Base-by-base conservation (phyloP, 202 grass and related monocot genomes). In the Zoysia matrella region DNA sequence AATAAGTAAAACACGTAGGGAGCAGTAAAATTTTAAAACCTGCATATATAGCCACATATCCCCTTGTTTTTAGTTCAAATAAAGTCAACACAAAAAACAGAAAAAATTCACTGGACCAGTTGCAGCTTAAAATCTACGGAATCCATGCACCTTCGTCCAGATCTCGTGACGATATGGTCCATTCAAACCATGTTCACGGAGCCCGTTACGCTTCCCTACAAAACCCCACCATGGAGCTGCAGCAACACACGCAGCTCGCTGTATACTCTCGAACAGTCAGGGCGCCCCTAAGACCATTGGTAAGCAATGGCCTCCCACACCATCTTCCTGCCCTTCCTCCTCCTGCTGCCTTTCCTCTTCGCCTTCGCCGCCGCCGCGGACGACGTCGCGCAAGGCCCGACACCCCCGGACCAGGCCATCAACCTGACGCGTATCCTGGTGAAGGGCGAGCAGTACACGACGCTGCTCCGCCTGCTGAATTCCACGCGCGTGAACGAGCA, bases 381-480 rank as follows among this genome's bases (percentile, higher is more conserved):
- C 0, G 79, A 66, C 0, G 44, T 60, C 4, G 86, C 89, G 8
- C 83, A 81, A 0, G 22, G 43, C 3, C 76, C 92, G 1, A 79
- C 40, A 0, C 1, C 86, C 1, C 69, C 58, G 73, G 52, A 62
- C 76, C 52, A n/a, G 22, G 22, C 54, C 54, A 16, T 6, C 55
- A 87, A 91, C 69, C 63, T 94, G 15, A 91, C 92, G 1, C 44
- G 16, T 62, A 87, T 91, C 80, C 84, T 94, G 3, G 77, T 52
- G 2, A 89, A 80, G 42, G 89, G 86, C 16, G 83, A 75, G 68
- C 86, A 88, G 65, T 91, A 89, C 89, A 74, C 36, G 60, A 85
- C 86, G 45, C 48, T 91, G 58, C 51, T 87, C 62, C 92, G 83
- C 7, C 81, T 85, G 13, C 74, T 94, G 9, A 74, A 85, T 11